Evolutionary conservation across 1,139 yeast genomes (phyloP), one percentile per base, ranked within the genome.

Genomic region (Diutina mesorugosa): DNA sequence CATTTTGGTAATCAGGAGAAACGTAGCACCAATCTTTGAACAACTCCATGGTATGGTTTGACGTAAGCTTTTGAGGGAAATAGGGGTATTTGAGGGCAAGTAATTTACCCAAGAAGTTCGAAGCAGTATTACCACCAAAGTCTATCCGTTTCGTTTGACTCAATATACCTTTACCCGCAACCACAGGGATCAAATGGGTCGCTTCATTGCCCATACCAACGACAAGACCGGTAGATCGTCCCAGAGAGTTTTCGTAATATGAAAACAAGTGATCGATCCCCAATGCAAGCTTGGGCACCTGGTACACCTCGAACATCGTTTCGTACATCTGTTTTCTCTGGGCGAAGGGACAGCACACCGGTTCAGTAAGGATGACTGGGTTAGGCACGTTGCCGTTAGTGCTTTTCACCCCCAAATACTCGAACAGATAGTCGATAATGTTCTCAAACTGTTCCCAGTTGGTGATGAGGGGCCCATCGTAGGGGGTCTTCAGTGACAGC

Each of bases 371-470:
- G n/a, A 91, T 77, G 0, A 93, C 68, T 1, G 98, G 98, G 63
- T 88, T 90, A 56, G 84, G 80, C 10, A 90, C 81, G 0, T 74
- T 64, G 0, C 84, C 83, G 48, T 70, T 65, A 38, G 65, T 61
- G 14, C 88, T 78, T 21, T 70, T 66, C 2, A 89, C 95, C 4
- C 90, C 85, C 56, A 93, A 66, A 67, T 88, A 95, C 58, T 84
- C 80, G 66, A 93, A 86, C 0, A 93, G 76, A 66, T 90, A 93
- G 67, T 93, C 98, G 57, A 95, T 68, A 57, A 93, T 80, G 57
- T 77, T 79, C 67, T 95, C 99, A 8, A 87, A 79, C 58, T 85
- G 81, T 59, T 95, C 99, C 98, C 99, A 95, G 67, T 91, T 93
- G 35, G 95, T 84, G 46, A 93, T 74, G 62, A 90, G 72, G 3